phyloP scores from a whole-genome alignment of 1,284 basidiomycete species.

The Phylloporus gajari region DNA sequence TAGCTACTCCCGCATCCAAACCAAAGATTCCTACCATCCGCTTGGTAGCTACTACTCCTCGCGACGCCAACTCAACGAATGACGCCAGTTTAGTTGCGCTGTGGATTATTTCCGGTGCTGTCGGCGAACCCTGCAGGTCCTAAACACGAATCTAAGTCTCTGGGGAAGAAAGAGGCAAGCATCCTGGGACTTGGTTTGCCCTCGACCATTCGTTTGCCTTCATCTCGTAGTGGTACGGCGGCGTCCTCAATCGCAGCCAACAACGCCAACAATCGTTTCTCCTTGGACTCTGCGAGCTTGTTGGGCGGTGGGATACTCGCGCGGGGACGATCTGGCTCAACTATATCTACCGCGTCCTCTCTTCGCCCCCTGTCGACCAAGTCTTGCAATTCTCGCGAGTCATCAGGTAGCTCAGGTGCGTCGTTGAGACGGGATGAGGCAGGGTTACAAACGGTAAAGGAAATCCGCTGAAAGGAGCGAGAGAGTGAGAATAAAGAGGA shows the following conservation, averaged over 20 bases:
- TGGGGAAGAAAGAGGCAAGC: slow-evolving; percentile 66
- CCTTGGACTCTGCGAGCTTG: slow-evolving; percentile 54
- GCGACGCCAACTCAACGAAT: slow-evolving; percentile 57
- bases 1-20: slow-evolving; percentile 42
- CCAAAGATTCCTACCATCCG: slow-evolving; percentile 68
- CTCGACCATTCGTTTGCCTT: slow-evolving; percentile 59
- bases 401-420: slow-evolving; percentile 58
- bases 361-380: slow-evolving; percentile 66
- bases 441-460: slow-evolving; percentile 63
- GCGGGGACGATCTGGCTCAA: slow-evolving; percentile 55
- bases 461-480: slow-evolving; percentile 60
- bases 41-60: slow-evolving; percentile 73
- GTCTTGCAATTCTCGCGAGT: slow-evolving; percentile 59
- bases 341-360: slow-evolving; percentile 63
- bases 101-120: slow-evolving; percentile 48
- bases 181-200: slow-evolving; percentile 64
- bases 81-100: slow-evolving; percentile 45
- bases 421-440: slow-evolving; percentile 75
- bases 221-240: slow-evolving; percentile 55
- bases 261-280: slow-evolving; percentile 48
- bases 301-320: slow-evolving; percentile 42
- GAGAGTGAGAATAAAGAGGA: slow-evolving; percentile 29
- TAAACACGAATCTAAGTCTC: slow-evolving; percentile 44
- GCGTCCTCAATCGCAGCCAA: slow-evolving; percentile 46
- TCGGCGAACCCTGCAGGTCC: slow-evolving; percentile 51